These are phyloP conservation scores for Suhomyces kunorum DNA, from an alignment of 1,139 yeast genomes.

Conservation along the genomic window DNA sequence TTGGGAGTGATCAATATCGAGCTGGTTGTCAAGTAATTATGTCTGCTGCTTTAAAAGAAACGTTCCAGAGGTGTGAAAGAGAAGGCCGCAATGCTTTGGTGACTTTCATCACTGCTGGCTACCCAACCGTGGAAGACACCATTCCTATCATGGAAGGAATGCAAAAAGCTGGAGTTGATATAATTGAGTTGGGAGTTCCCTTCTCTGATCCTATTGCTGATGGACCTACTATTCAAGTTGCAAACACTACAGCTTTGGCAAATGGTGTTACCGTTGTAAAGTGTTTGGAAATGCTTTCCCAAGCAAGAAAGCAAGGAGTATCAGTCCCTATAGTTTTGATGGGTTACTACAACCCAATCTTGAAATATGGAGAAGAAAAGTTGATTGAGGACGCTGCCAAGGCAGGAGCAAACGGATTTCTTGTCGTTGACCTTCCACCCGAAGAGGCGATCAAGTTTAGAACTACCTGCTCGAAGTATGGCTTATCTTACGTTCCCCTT, in stretches of 20 bases:
- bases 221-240: conserved; percentile 93
- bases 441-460: conserved; percentile 93
- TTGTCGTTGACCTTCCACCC: conserved; percentile 95
- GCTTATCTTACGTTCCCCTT: conserved; percentile 83
- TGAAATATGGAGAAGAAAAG: conserved; percentile 85
- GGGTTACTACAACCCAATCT: conserved; percentile 97
- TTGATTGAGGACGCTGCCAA: conserved; percentile 72
- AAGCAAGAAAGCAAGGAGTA: conserved; percentile 82
- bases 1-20: background rate
- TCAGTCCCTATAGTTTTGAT: conserved; percentile 85
- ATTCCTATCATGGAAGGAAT: conserved; percentile 81
- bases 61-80: conserved; percentile 67
- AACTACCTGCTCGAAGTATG: conserved; percentile 63
- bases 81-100: conserved; percentile 87
- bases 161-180: conserved; percentile 94
- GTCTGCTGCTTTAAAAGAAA: conserved; percentile 69
- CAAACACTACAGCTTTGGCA: conserved; percentile 74
- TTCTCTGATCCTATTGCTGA: conserved; percentile 99
- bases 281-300: conserved; percentile 66
- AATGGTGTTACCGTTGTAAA: conserved; percentile 76
- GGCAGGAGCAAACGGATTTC: conserved; percentile 95
- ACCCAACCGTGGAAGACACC: conserved; percentile 84
- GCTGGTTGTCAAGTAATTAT: conserved; percentile 33
- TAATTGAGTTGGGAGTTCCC: conserved; percentile 93
- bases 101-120: conserved; percentile 93